Base-by-base conservation (phyloP, 2,329 filamentous ascomycete species). In the Juglanconis oblonga region DNA sequence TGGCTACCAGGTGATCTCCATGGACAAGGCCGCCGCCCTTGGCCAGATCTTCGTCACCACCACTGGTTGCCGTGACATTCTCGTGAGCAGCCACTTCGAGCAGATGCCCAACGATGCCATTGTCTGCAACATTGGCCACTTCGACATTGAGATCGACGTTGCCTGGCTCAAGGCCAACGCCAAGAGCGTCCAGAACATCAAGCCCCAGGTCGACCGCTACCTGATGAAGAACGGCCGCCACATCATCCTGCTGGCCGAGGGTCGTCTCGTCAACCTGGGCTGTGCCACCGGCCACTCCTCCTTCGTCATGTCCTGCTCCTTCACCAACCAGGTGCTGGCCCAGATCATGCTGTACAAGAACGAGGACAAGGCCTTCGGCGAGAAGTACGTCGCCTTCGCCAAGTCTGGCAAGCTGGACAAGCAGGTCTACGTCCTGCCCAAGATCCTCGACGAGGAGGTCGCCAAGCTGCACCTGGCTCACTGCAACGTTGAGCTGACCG, bases 261-360 rank as follows among this genome's bases (percentile, higher is more conserved):
- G 95, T 71, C 94, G 95, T 84, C 90, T 99, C 67, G 95, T 99
- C 83, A 99, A 99, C 89, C 86, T 99, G 71, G 95, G 95, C 79
- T 99, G 95, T 81, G 95, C 95, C 76, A 99, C 95, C 67, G 95
- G 95, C 70, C 95, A 99, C 90, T 97, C 93, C 69, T 98, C 94
- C 56, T 99, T 99, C 80, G 95, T 99, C 85, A 98, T 99, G 95
- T 97, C 93, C 72, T 99, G 95, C 90, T 98, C 94, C 67, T 99
- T 99, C 90, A 96, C 93, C 87, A 99, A 99, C 90, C 95, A 99
- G 87, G 95, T 98, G 72, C 91, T 99, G 77, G 95, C 95, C 69
- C 95, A 99, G 85, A 98, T 99, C 82, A 89, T 96, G 84, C 84
- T 99, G 73, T 99, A 81, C 90, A 98, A 98, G 90, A 89, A 87